Percentiles rank a stretch among this genome's conserved stretches.
Evolutionary conservation across 2,329 filamentous ascomycete genomes (phyloP).

Genomic region (Penicillium sp.): DNA sequence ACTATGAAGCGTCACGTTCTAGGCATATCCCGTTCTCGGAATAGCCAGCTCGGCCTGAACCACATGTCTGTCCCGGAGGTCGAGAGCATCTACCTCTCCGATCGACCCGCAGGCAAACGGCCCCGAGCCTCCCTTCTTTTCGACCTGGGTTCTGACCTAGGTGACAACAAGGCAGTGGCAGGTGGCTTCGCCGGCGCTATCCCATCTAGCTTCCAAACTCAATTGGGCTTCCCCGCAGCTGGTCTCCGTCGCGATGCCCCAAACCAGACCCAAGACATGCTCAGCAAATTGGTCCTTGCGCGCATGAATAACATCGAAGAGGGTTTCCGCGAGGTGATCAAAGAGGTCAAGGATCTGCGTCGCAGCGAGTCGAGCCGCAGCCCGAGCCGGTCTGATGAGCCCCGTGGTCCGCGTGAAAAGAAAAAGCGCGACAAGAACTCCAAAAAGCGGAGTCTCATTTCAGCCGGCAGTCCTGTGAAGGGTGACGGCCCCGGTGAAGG

Average conservation of each 20-base stretch:
- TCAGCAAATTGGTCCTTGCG: constrained; percentile 77
- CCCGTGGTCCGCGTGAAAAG: constrained; percentile 27
- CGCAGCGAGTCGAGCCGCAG: constrained; percentile 45
- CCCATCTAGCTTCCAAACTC: constrained; percentile 77
- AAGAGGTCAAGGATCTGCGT: constrained; percentile 69
- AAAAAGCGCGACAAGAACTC: constrained; percentile 31
- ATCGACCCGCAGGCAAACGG: constrained; percentile 31
- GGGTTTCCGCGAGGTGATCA: constrained; percentile 82
- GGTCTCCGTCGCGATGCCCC: constrained; percentile 53
- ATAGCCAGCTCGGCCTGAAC: constrained; percentile 56
- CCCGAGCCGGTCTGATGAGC: constrained; percentile 30
- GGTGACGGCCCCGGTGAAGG: not conserved
- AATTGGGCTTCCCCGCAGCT: constrained; percentile 73
- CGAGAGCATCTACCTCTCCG: constrained; percentile 55
- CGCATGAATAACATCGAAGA: constrained; percentile 93
- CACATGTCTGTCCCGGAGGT: constrained; percentile 60
- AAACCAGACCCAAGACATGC: constrained; percentile 68
- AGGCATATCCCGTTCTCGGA: constrained; percentile 53
- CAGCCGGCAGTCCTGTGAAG: constrained; percentile 10
- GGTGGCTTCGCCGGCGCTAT: constrained; percentile 65
- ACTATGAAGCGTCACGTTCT: constrained; percentile 46
- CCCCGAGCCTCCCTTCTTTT: constrained; percentile 68
- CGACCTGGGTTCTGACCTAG: constrained; percentile 73
- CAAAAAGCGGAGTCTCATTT: constrained; percentile 18
- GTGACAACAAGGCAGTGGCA: constrained; percentile 62